Conservation (phyloP, 148 eudicot genomes). For the Cornus suecica region DNA sequence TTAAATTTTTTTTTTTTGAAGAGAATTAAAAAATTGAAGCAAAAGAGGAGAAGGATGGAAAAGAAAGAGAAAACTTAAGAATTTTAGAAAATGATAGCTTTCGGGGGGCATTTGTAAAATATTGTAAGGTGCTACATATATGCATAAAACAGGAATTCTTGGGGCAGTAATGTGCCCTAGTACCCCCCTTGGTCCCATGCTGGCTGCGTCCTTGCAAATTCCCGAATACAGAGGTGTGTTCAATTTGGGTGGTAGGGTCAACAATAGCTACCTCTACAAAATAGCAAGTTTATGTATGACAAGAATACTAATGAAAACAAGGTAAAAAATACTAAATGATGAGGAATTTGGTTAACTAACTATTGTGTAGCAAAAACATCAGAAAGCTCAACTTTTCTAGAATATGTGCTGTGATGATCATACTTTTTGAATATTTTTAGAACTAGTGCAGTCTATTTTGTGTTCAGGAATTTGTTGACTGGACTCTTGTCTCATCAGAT, state of each 20-base stretch:
- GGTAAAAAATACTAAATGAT: too few species aligned
- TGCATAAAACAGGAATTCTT: too few species aligned
- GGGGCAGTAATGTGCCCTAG: too few species aligned
- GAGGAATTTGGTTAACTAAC: not conserved
- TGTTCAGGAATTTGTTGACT: not conserved
- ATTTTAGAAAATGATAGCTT: too few species aligned
- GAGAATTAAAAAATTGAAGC: too few species aligned
- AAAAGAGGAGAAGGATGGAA: too few species aligned
- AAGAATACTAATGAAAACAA: not conserved
- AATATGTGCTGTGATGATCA: not conserved
- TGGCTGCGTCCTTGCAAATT: not conserved
- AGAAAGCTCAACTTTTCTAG: not conserved
- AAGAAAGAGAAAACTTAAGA: too few species aligned
- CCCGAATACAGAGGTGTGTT: not conserved
- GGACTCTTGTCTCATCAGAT: not conserved
- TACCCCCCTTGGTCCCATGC: not conserved
- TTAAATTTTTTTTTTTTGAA: too few species aligned
- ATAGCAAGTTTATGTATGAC: not conserved
- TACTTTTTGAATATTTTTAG: not conserved
- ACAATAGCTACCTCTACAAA: not conserved
- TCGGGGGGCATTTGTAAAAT: too few species aligned
- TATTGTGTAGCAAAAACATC: not conserved
- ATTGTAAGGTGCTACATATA: too few species aligned
- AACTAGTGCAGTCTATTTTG: not conserved
- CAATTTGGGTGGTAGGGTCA: not conserved